Evolutionary conservation across 352 stramenopile species (phyloP), one percentile per base, ranked within the genome.

Genomic region (Lagenidium giganteum): DNA sequence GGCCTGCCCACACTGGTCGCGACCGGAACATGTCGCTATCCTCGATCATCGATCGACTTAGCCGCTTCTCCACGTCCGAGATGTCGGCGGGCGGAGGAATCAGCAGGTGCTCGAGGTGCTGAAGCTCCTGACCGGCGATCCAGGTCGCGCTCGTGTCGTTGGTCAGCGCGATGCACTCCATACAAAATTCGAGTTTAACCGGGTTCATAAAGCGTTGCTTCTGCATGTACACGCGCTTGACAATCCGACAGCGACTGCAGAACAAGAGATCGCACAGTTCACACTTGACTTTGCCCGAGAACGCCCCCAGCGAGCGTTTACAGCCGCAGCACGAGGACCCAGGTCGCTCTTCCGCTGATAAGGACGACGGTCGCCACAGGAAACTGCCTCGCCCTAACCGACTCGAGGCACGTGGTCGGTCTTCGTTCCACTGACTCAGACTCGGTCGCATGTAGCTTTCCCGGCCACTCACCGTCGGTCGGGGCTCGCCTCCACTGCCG

Each of bases 181-280:
- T 60, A 40, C 70, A 83, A 40, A 83, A 83, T n/a, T 79, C 69
- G 43, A 87, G 74, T 51, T 87, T 84, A 42, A 76, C 60, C 9
- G 69, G 71, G 30, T 58, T 54, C 51, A 73, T 68, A 32, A 79
- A 57, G 38, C 58, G 61, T 16, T 80, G 51, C 39, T 77, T 70
- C 46, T 83, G 47, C 30, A 6, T 31, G 18, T 53, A 37, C 28
- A 61, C 53, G 35, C 46, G 53, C 42, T 61, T 55, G 31, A 52
- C 28, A 4, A 53, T 21, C 14, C 45, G 45, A 22, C 53, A 61
- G 22, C 53, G 53, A 29, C 38, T 51, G 31, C 53, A 61, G 22
- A 61, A 34, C 32, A 52, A 17, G 26, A 54, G 48, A 28, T 4
- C 34, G 27, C 53, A 61, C 4, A 61, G 29, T 23, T 51, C 28